phyloP scores from a whole-genome alignment of 2,329 filamentous ascomycete genomes.

The Aspergillus fischeri region DNA sequence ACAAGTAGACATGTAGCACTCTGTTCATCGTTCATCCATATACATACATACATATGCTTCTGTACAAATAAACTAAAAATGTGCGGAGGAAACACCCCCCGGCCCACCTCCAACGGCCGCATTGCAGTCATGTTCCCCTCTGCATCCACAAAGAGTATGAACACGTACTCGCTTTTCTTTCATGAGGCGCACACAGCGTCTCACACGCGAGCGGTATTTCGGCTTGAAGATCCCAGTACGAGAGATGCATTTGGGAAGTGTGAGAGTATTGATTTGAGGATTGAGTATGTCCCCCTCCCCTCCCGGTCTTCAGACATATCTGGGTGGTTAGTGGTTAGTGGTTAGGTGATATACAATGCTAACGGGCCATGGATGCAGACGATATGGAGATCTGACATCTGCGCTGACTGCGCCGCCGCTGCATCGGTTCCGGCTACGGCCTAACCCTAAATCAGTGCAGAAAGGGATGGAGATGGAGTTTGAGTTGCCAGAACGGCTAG shows the following conservation, averaged over 20 bases:
- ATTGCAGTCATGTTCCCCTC: slow-evolving; percentile 33
- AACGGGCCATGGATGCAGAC: slow-evolving; percentile 8
- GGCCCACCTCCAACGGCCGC: slow-evolving; percentile 40
- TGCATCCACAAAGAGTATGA: slow-evolving; percentile 11
- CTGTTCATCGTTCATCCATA: too few species aligned
- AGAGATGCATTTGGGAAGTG: slow-evolving; percentile 17
- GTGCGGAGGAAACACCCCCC: slow-evolving; percentile 46
- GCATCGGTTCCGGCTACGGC: slow-evolving; percentile 22
- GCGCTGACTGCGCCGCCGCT: slow-evolving; percentile 15
- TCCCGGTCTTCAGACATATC: neutral
- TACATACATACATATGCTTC: too few species aligned
- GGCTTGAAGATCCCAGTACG: slow-evolving; percentile 19
- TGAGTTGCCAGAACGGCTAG: slow-evolving; percentile 26
- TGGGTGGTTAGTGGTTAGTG: neutral
- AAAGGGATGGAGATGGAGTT: slow-evolving; percentile 19
- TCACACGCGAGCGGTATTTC: slow-evolving; percentile 23
- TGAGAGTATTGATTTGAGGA: slow-evolving; percentile 25
- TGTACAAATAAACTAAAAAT: slow-evolving; percentile 36
- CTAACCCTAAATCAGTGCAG: neutral
- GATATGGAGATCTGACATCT: slow-evolving; percentile 24
- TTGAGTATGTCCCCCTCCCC: slow-evolving; percentile 25
- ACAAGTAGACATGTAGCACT: neutral
- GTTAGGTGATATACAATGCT: neutral
- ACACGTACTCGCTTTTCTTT: slow-evolving; percentile 31
- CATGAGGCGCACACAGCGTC: slow-evolving; percentile 9